Conservation (phyloP, 129 eudicot species). For the Lactuca saligna region DNA sequence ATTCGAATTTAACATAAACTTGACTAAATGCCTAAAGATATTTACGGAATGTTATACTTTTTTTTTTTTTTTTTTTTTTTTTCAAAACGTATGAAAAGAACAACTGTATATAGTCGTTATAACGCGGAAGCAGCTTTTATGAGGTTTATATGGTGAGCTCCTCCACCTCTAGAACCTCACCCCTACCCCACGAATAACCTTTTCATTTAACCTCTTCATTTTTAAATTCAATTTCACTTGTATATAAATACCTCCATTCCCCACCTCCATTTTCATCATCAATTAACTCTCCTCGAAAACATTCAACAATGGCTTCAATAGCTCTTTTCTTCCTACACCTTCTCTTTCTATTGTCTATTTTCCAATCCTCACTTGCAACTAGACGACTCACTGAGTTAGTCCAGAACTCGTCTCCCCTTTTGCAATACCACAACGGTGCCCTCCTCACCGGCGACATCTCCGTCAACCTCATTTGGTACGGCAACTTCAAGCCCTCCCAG, state of each 20-base stretch:
- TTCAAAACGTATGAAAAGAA: background rate
- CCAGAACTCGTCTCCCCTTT: slow-evolving; percentile 21
- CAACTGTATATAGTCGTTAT: slow-evolving; percentile 10
- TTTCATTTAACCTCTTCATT: background rate
- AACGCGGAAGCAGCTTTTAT: slow-evolving; percentile 16
- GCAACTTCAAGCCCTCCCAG: slow-evolving; percentile 62
- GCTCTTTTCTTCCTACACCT: slow-evolving; percentile 6
- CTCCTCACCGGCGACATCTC: slow-evolving; percentile 71
- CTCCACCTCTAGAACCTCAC: slow-evolving; percentile 1
- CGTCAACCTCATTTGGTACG: slow-evolving; percentile 75
- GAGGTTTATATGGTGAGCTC: slow-evolving; percentile 21
- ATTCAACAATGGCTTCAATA: slow-evolving; percentile 28
- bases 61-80: background rate
- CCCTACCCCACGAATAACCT: slow-evolving; percentile 2
- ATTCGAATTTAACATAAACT: no score
- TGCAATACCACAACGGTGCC: slow-evolving; percentile 72
- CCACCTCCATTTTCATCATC: slow-evolving; percentile 24
- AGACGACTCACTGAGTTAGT: slow-evolving; percentile 38
- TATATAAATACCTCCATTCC: slow-evolving; percentile 44
- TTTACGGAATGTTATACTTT: no score
- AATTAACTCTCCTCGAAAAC: background rate
- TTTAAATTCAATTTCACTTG: background rate
- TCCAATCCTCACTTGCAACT: slow-evolving; percentile 35
- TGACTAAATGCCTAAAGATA: no score
- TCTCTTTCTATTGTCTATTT: slow-evolving; percentile 24